A percentile compares a stretch with the other conserved stretches of the same genome.
These are phyloP conservation scores for Penicillium paneum DNA, from an alignment of 2,329 filamentous ascomycete genomes.

Conservation along the genomic window DNA sequence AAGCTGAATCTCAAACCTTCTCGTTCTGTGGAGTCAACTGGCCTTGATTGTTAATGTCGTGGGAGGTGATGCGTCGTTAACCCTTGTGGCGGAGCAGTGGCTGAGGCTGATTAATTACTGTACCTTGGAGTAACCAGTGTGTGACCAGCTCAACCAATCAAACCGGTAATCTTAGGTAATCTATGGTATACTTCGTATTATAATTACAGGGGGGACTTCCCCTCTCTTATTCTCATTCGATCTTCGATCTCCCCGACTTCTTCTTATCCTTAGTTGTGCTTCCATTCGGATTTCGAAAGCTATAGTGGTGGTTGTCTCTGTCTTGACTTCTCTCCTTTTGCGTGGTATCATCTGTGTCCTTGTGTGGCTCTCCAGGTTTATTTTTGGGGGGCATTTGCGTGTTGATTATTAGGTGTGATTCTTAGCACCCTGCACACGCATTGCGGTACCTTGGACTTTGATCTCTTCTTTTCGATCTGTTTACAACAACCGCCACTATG, in stretches of 20 bases:
- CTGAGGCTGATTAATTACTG: conserved; percentile 11
- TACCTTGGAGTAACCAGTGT: background rate
- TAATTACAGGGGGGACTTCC: conserved; percentile 12
- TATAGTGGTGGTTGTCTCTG: conserved; percentile 11
- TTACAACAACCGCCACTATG: conserved; percentile 49
- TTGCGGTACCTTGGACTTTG: conserved; percentile 21
- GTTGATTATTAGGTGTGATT: conserved; percentile 25
- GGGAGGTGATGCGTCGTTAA: conserved; percentile 7
- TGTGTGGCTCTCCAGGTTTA: conserved; percentile 16
- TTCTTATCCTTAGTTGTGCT: conserved; percentile 11
- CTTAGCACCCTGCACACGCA: conserved; percentile 20
- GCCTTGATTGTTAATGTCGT: background rate
- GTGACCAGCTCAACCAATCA: background rate
- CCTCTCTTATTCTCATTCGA: conserved; percentile 15
- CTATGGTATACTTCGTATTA: background rate
- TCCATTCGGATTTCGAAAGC: conserved; percentile 10
- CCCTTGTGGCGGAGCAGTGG: conserved; percentile 11
- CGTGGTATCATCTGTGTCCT: conserved; percentile 13
- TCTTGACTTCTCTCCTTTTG: conserved; percentile 7
- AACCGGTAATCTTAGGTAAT: fast-evolving
- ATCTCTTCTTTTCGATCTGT: conserved; percentile 12
- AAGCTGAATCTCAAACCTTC: background rate
- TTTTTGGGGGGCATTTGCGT: conserved; percentile 21
- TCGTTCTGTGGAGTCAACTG: background rate
- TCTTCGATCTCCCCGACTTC: conserved; percentile 8